Percentiles rank a stretch among this genome's conserved stretches.
These are phyloP conservation scores for Yamadazyma akitaensis DNA, from an alignment of 805 yeast species.

Conservation along the genomic window DNA sequence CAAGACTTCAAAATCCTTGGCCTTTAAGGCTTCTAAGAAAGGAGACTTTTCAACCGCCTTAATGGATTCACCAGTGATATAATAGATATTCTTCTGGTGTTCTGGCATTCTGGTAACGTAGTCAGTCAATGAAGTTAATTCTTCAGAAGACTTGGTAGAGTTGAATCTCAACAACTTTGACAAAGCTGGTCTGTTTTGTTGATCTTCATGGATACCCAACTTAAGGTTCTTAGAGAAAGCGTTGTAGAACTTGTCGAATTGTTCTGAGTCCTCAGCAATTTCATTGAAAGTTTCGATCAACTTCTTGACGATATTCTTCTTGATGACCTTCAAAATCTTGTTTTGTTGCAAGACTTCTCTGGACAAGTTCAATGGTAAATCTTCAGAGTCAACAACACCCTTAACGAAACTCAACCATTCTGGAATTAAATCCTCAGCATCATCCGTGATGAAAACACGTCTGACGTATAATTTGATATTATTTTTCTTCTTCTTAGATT, in stretches of 20 bases:
- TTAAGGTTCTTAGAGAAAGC: slow-evolving; percentile 98
- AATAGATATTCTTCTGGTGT: slow-evolving; percentile 99
- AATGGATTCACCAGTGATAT: slow-evolving; percentile 97
- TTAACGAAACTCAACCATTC: slow-evolving; percentile 96
- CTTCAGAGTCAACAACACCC: slow-evolving; percentile 99
- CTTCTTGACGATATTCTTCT: slow-evolving; percentile 98
- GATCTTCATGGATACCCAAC: slow-evolving; percentile 98
- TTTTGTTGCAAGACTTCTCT: slow-evolving; percentile 99
- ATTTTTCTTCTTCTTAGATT: slow-evolving; percentile 97
- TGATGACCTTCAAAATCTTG: slow-evolving; percentile 98
- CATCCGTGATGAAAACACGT: slow-evolving; percentile 99
- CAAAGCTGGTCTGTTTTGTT: slow-evolving; percentile 93
- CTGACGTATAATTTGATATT: slow-evolving; percentile 98
- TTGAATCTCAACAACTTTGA: slow-evolving; percentile 96
- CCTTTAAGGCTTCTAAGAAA: slow-evolving; percentile 97
- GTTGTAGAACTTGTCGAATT: slow-evolving; percentile 96
- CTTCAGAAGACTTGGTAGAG: slow-evolving; percentile 95
- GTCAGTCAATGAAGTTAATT: slow-evolving; percentile 90
- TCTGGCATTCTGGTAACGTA: slow-evolving; percentile 99
- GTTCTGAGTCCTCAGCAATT: slow-evolving; percentile 98
- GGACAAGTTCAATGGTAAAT: slow-evolving; percentile 98
- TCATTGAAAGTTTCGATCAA: slow-evolving; percentile 97
- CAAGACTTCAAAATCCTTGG: slow-evolving; percentile 96
- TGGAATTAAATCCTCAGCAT: slow-evolving; percentile 98
- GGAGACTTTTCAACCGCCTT: slow-evolving; percentile 99